phyloP scores from a whole-genome alignment of 345 rosid species.

The Psidium guajava region DNA sequence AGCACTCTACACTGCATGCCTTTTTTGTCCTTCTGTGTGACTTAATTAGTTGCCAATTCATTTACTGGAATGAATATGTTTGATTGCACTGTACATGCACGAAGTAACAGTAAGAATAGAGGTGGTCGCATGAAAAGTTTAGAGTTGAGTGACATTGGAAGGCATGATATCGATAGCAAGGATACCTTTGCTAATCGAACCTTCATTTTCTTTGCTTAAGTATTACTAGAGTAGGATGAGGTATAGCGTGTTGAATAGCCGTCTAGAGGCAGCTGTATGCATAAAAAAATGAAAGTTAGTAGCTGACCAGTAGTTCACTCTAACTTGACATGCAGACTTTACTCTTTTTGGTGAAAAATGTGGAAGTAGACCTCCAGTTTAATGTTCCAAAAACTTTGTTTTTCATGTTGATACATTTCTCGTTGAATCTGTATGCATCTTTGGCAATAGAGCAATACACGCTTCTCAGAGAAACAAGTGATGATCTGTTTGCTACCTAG shows the following conservation, averaged over 20 bases:
- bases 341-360: background rate
- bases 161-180: background rate
- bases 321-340: background rate
- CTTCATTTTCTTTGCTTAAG: background rate
- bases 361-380: background rate
- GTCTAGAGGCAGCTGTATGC: background rate
- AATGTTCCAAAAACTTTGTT: background rate
- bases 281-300: background rate
- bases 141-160: background rate
- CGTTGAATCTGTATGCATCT: background rate
- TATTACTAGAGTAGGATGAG: background rate
- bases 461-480: background rate
- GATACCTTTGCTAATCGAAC: background rate
- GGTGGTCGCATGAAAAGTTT: background rate
- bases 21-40: background rate
- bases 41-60: background rate
- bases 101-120: background rate
- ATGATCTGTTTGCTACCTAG: background rate
- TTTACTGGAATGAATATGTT: background rate
- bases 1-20: background rate
- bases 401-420: background rate
- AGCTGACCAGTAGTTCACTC: background rate
- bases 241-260: background rate
- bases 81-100: background rate
- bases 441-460: background rate